phyloP scores from a whole-genome alignment of 2,329 filamentous ascomycete species.

The Hymenoscyphus albidus region DNA sequence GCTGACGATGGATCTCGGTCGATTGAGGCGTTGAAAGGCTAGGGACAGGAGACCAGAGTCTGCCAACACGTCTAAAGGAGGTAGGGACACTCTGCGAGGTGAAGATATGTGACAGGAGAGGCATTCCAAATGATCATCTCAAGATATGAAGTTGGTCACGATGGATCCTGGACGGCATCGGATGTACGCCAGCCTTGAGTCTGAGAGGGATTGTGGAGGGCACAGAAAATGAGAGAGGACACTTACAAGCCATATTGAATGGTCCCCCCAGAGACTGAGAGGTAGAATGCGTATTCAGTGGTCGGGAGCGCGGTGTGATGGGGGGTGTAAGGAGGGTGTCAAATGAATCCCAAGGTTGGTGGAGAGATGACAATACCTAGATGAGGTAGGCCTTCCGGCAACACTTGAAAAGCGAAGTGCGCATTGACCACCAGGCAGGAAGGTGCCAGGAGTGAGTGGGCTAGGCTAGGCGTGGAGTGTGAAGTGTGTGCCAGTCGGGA shows the following conservation, averaged over 20 bases:
- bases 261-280: conserved; percentile 29
- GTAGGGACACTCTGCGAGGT: conserved; percentile 7
- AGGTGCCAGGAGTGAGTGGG: background rate
- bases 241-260: conserved; percentile 40
- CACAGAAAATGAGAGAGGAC: conserved; percentile 9
- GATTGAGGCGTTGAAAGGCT: conserved; percentile 24
- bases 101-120: conserved; percentile 9
- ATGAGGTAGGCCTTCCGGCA: background rate
- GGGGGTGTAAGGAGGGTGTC: conserved; percentile 5
- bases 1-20: conserved; percentile 28
- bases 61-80: conserved; percentile 12
- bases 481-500: too few species aligned
- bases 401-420: background rate
- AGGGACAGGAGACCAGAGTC: conserved; percentile 15
- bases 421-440: background rate
- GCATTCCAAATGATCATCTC: conserved; percentile 15
- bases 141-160: conserved; percentile 21
- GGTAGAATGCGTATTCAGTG: background rate
- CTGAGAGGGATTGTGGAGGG: conserved; percentile 15
- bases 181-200: conserved; percentile 27
- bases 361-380: conserved; percentile 5
- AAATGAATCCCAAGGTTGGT: conserved; percentile 2
- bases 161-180: conserved; percentile 26
- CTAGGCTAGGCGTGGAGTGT: too few species aligned
- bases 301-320: conserved; percentile 18